Conservation (phyloP, 768 basidiomycete genomes). For the Russula griseocarnosa region DNA sequence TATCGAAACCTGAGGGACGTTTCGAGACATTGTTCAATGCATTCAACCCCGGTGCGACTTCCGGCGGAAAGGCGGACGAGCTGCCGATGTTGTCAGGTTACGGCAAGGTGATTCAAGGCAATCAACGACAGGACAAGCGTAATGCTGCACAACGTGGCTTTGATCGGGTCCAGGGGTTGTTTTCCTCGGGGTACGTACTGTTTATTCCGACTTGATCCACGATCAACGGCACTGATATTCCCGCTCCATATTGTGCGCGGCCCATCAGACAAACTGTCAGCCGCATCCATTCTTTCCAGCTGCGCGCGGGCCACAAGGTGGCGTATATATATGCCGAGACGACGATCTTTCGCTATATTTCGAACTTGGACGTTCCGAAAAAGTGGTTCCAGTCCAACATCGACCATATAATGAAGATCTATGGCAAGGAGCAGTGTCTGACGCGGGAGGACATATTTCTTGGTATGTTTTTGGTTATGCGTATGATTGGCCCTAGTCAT, state of each 20-base stretch:
- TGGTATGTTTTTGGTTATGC: conserved; percentile 31
- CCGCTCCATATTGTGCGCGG: neutral
- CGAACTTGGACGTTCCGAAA: conserved; percentile 57
- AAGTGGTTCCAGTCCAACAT: conserved; percentile 72
- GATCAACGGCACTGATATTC: neutral
- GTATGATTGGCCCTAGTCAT: neutral
- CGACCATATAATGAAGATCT: conserved; percentile 56
- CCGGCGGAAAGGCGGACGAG: conserved; percentile 40
- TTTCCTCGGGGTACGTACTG: conserved; percentile 32
- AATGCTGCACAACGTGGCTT: conserved; percentile 54
- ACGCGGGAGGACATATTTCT: conserved; percentile 38
- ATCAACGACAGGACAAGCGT: conserved; percentile 53
- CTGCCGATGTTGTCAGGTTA: conserved; percentile 63
- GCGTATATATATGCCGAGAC: conserved; percentile 68
- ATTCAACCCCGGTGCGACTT: conserved; percentile 48
- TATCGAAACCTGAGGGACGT: conserved; percentile 59
- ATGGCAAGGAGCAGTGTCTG: conserved; percentile 39
- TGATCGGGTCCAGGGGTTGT: conserved; percentile 50
- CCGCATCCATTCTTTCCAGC: conserved; percentile 54
- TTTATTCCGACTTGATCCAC: neutral
- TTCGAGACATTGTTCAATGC: conserved; percentile 75
- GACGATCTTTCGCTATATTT: conserved; percentile 64
- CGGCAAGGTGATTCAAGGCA: conserved; percentile 50
- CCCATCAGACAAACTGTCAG: conserved; percentile 43
- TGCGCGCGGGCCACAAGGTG: conserved; percentile 60